Base-by-base conservation (phyloP, 2,329 filamentous ascomycete species). In the Cladosporium halotolerans region DNA sequence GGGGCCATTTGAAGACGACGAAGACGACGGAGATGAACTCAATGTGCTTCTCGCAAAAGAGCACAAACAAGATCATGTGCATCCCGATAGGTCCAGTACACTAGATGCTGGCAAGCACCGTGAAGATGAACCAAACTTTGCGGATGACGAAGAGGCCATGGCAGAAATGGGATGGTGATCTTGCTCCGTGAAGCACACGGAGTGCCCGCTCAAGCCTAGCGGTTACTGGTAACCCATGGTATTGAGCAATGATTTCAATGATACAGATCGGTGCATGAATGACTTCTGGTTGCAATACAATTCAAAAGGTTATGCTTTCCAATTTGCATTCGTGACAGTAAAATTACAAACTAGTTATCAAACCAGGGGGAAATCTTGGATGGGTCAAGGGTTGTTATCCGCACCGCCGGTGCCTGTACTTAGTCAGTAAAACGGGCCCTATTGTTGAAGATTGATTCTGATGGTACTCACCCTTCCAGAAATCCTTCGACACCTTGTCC, bases 131-230 rank as follows among this genome's bases (percentile, higher is more conserved):
- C 66, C 76, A 34, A 68, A 73, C 19, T 83, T 80, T 65, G 79
- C 76, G 1, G 83, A 84, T 51, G 83, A 86, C 11, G 81, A 86
- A 68, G 84, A 82, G 55, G 83, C 79, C 1, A 84, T 89, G 81
- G 81, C 78, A 36, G 61, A 60, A 33, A 66, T 70, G 62, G 52
- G 40, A 4, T 48, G 52, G 45, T 54, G 36, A 42, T n/a, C 23
- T 7, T 28, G 23, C 7, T 7, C 23, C 23, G 23, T 28, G 23
- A 28, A 28, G 16, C 16, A 18, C 16, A 18, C 16, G 16, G 2
- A 18, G 16, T 18, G 16, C 2, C 16, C 16, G 16, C 23, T 3
- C 23, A 28, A 28, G 16, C 16, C 16, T 18, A 28, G 23, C 23
- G 5, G 5, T 28, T 28, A 28, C 23, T 7, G 23, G 23, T 28